Evolutionary conservation across 1,284 basidiomycete species (phyloP).

Genomic region (Melampsora larici-populina): DNA sequence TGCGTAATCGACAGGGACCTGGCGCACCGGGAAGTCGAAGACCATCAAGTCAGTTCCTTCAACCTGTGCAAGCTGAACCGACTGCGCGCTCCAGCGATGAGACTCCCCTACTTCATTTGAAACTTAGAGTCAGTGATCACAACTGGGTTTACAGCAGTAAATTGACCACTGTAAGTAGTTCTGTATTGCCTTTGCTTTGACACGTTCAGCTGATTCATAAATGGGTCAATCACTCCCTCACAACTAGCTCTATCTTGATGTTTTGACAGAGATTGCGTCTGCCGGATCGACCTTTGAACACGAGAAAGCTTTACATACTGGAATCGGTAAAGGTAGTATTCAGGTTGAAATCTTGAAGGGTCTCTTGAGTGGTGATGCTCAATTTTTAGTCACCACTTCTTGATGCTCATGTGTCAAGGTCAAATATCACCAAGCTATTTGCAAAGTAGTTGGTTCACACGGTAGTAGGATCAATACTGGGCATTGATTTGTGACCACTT

Average conservation of each 20-base stretch:
- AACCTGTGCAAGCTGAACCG: slow-evolving; percentile 65
- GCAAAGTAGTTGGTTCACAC: slow-evolving; percentile 88
- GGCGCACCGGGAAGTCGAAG: slow-evolving; percentile 66
- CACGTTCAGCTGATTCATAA: not conserved
- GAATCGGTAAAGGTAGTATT: slow-evolving; percentile 95
- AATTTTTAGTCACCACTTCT: slow-evolving; percentile 94
- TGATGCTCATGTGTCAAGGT: slow-evolving; percentile 89
- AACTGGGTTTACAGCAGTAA: slow-evolving; percentile 97
- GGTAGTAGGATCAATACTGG: slow-evolving; percentile 75
- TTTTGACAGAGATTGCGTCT: slow-evolving; percentile 94
- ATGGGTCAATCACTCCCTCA: not conserved
- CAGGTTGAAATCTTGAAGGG: slow-evolving; percentile 97
- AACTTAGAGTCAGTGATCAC: slow-evolving; percentile 84
- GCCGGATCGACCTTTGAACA: slow-evolving; percentile 97
- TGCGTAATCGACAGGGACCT: slow-evolving; percentile 44
- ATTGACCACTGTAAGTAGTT: slow-evolving; percentile 61
- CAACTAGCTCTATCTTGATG: slow-evolving; percentile 71
- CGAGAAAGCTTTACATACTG: slow-evolving; percentile 95
- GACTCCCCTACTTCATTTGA: slow-evolving; percentile 88
- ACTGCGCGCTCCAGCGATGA: slow-evolving; percentile 81
- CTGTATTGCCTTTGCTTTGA: not conserved
- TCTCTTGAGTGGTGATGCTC: slow-evolving; percentile 88
- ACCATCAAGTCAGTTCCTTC: too few species aligned
- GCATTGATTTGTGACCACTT: too few species aligned
- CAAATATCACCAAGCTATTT: slow-evolving; percentile 97